Evolutionary conservation across 225 moss, liverwort and hornwort genomes (phyloP).

Genomic region (Physcomitrium patens): DNA sequence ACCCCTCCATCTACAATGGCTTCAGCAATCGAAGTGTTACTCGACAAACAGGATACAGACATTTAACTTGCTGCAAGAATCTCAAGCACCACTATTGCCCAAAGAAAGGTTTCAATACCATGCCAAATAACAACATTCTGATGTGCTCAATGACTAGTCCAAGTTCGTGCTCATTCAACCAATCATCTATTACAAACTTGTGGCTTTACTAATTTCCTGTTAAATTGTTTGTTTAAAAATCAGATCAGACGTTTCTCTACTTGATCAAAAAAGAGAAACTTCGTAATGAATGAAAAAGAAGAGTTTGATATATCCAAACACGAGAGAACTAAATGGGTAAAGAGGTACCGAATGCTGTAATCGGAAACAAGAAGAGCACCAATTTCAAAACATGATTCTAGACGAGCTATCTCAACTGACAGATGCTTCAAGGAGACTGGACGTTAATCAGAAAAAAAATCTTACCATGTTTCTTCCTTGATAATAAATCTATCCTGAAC

Average conservation of each 20-base stretch:
- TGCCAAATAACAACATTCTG: constrained; percentile 4
- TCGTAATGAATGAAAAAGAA: not conserved
- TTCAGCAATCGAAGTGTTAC: constrained; percentile 37
- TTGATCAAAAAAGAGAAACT: not conserved
- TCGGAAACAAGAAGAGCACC: not conserved
- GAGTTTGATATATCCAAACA: not conserved
- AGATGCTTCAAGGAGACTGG: not conserved
- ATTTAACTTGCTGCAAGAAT: constrained; percentile 14
- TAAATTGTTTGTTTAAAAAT: not conserved
- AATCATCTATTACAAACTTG: not conserved
- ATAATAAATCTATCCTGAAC: constrained; percentile 38
- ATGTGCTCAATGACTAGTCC: not conserved
- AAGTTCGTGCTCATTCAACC: constrained; percentile 15
- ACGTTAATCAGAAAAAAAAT: not conserved
- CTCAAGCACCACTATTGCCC: not conserved
- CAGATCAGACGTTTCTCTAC: too few relatives aligned
- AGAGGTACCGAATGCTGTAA: not conserved
- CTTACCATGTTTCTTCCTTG: constrained; percentile 41
- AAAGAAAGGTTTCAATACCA: constrained; percentile 4
- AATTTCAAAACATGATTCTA: not conserved
- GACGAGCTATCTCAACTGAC: not conserved
- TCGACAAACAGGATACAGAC: constrained; percentile 6
- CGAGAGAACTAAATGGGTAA: not conserved
- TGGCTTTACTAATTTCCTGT: not conserved
- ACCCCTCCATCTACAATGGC: constrained; percentile 46